These are phyloP conservation scores for Teratosphaeria gauchensis DNA, from an alignment of 2,329 filamentous ascomycete genomes.

Conservation along the genomic window DNA sequence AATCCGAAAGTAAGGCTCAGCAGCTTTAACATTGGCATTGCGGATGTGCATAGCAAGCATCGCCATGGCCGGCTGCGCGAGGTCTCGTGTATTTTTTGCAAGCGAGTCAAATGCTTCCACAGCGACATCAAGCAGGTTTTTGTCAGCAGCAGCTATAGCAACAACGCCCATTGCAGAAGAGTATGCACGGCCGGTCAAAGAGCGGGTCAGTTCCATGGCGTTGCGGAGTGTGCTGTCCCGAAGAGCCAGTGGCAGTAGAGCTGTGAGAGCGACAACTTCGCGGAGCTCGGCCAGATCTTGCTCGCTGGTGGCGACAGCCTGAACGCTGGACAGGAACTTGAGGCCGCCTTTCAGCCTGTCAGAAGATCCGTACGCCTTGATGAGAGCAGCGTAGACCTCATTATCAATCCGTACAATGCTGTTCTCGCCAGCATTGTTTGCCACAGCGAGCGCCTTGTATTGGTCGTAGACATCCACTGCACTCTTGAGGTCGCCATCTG, in stretches of 20 bases:
- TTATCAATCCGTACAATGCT: conserved; percentile 65
- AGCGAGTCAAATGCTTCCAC: conserved; percentile 44
- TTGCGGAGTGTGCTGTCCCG: conserved; percentile 60
- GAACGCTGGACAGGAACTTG: conserved; percentile 76
- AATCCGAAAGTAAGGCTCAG: conserved; percentile 71
- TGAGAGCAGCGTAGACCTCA: conserved; percentile 80
- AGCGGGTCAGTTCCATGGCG: conserved; percentile 61
- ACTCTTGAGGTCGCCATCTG: conserved; percentile 68
- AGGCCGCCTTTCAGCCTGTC: conserved; percentile 72
- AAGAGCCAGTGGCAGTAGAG: conserved; percentile 70
- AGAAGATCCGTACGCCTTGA: conserved; percentile 77
- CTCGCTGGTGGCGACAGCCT: conserved; percentile 43
- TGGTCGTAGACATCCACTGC: conserved; percentile 94
- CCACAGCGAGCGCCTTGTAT: conserved; percentile 81
- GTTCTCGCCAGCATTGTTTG: conserved; percentile 64
- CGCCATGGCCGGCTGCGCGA: conserved; percentile 57
- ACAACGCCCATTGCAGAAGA: conserved; percentile 61
- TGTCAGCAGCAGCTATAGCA: conserved; percentile 70
- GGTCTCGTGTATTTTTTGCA: conserved; percentile 38
- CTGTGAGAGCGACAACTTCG: conserved; percentile 60
- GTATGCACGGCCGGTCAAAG: conserved; percentile 50
- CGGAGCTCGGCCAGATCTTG: conserved; percentile 43
- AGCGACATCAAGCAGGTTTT: conserved; percentile 60
- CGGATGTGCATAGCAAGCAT: conserved; percentile 82
- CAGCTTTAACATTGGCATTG: conserved; percentile 65